A percentile compares a stretch with the other conserved stretches of the same genome.
Conservation (phyloP, 2,329 filamentous ascomycete genomes). For the Penicillium brevicompactum region DNA sequence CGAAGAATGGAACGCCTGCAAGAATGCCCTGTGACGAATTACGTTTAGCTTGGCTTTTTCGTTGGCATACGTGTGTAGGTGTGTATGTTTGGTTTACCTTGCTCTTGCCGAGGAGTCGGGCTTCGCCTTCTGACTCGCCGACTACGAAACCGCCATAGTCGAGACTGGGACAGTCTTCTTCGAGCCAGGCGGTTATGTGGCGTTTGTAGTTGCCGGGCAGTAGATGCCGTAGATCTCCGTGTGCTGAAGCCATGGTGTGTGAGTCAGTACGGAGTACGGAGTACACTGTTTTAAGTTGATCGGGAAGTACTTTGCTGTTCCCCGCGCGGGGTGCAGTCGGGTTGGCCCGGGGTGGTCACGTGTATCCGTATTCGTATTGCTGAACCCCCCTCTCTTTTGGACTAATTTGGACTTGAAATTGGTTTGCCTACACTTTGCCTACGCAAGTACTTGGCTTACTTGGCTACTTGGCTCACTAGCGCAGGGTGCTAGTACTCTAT, state of each 20-base stretch:
- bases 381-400: too few species aligned
- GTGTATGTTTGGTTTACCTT: conserved; percentile 38
- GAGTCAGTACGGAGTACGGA: background rate
- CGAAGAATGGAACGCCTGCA: conserved; percentile 91
- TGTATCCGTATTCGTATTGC: background rate
- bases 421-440: too few species aligned
- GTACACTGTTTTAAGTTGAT: background rate
- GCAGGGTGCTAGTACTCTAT: too few species aligned
- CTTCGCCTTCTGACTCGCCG: conserved; percentile 56
- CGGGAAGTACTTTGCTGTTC: background rate
- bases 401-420: too few species aligned
- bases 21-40: conserved; percentile 65
- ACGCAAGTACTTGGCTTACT: too few species aligned
- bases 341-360: conserved; percentile 5
- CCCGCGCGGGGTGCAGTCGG: conserved; percentile 10
- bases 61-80: background rate
- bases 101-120: conserved; percentile 60
- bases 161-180: conserved; percentile 94
- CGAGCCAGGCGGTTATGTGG: conserved; percentile 79
- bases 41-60: background rate
- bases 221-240: conserved; percentile 69
- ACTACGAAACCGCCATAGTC: conserved; percentile 98
- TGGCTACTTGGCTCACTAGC: too few species aligned
- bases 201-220: conserved; percentile 84
- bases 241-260: conserved; percentile 54